Evolutionary conservation across 306 rosid species (phyloP), one percentile per base, ranked within the genome.

Genomic region (Vigna mungo): DNA sequence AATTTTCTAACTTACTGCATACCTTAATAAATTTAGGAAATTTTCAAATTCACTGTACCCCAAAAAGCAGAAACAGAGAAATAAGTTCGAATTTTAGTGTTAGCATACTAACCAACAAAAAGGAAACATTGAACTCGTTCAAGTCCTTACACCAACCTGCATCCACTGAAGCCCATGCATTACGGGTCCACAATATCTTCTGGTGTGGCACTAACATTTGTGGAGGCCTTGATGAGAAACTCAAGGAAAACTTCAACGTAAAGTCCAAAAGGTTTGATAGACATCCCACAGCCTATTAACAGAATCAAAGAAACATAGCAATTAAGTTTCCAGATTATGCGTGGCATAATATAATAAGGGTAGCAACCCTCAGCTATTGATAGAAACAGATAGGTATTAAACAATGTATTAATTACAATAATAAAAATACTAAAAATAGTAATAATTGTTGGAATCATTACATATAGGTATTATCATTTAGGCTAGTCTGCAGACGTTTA

Each of bases 131-230:
- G 34, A 72, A 32, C 13, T 20, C 63, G 55, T 47, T 10, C 12
- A 68, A 76, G 44, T 44, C 64, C 55, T 46, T 78, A 61, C 77
- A 84, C 74, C 32, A 49, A 94, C 98, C 98, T 78, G 89, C 83
- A 75, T 88, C 92, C 48, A 88, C 82, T 1, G 81, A 68, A 68
- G 80, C 80, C 97, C 92, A 88, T 44, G 78, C 84, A 58, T 80
- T 84, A 66, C 88, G 59, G 15, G 82, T 83, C 95, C 91, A 89
- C 65, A 84, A 84, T 69, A 94, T 71, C 84, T 92, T 92, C 77
- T 90, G 96, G 84, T 94, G 97, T 23, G 98, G 91, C 0, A 80
- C 65, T 86, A 94, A 90, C 90, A 87, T 84, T 81, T 94, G 98
- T 15, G 96, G 97, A 64, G 98, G 87, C 81, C 97, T 87, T 46